Evolutionary conservation across 2,329 filamentous ascomycete species (phyloP).

Genomic region (Pseudogymnoascus verrucosus): DNA sequence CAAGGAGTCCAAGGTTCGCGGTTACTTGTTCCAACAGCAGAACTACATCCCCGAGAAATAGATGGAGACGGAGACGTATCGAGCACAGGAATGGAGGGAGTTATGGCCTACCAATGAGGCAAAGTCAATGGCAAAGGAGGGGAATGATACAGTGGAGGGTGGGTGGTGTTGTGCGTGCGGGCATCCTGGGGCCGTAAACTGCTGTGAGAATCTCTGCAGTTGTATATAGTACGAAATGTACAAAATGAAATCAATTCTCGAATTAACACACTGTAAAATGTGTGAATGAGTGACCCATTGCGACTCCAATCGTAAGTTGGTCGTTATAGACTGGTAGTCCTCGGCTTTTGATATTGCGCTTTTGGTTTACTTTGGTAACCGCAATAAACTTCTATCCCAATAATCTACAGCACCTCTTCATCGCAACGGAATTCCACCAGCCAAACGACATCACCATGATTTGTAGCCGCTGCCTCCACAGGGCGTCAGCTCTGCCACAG

Average conservation of each 20-base stretch:
- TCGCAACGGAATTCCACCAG: not conserved
- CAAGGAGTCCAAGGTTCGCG: conserved; percentile 68
- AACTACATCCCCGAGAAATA: conserved; percentile 56
- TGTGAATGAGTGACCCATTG: not conserved
- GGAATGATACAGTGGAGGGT: not conserved
- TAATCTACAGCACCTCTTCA: not conserved
- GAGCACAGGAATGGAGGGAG: not conserved
- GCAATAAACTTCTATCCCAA: conserved; percentile 9
- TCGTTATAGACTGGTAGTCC: not conserved
- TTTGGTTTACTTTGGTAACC: not conserved
- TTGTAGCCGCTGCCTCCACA: conserved; percentile 40
- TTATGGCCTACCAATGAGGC: not conserved
- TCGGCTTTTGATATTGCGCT: conserved; percentile 7
- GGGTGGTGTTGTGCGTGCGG: not conserved
- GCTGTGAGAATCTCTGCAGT: not conserved
- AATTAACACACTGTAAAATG: not conserved
- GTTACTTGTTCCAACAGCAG: conserved; percentile 71
- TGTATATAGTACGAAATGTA: conserved; percentile 11
- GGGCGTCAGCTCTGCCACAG: conserved; percentile 24
- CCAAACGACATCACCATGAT: conserved; percentile 25
- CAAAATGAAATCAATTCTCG: conserved; percentile 6
- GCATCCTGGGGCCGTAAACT: not conserved
- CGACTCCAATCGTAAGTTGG: not conserved
- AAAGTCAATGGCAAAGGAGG: conserved; percentile 4
- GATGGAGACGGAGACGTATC: conserved; percentile 3